Percentiles rank a stretch among this genome's conserved stretches.
Conservation (phyloP, 192 early-diverging fungal species). For the Thamnidium elegans region DNA sequence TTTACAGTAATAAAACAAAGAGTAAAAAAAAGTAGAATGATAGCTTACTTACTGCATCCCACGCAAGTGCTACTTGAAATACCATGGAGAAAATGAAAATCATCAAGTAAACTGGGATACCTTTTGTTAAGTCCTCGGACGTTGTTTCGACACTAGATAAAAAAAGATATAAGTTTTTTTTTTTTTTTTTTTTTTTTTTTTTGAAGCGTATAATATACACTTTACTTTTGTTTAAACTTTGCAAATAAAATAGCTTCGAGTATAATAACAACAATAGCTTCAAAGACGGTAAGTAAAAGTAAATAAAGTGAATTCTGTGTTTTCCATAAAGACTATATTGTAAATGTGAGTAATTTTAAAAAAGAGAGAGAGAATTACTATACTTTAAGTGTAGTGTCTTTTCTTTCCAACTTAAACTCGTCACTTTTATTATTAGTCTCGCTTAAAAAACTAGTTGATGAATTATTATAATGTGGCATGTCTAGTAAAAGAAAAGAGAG, state of each 20-base stretch:
- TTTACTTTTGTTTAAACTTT: constrained; percentile 11
- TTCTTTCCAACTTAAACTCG: constrained; percentile 8
- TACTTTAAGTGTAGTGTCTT: constrained; percentile 4
- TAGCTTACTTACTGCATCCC: constrained; percentile 63
- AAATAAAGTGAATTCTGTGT: constrained; percentile 27
- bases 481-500: neutral
- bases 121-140: constrained; percentile 15
- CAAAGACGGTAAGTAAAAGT: constrained; percentile 40
- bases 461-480: neutral
- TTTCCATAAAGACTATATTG: constrained; percentile 19
- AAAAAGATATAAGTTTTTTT: too few relatives aligned
- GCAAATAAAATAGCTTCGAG: constrained; percentile 52
- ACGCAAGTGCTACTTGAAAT: constrained; percentile 61
- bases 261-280: constrained; percentile 53
- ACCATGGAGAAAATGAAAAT: constrained; percentile 71
- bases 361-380: neutral
- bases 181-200: too few relatives aligned
- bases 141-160: neutral
- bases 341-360: constrained; percentile 2
- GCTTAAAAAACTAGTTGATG: constrained; percentile 2
- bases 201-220: constrained; percentile 6
- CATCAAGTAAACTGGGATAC: constrained; percentile 69
- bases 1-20: neutral
- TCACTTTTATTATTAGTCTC: neutral
- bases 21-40: neutral